Base-by-base conservation (phyloP, 768 basidiomycete species). In the Lentinula detonsa region DNA sequence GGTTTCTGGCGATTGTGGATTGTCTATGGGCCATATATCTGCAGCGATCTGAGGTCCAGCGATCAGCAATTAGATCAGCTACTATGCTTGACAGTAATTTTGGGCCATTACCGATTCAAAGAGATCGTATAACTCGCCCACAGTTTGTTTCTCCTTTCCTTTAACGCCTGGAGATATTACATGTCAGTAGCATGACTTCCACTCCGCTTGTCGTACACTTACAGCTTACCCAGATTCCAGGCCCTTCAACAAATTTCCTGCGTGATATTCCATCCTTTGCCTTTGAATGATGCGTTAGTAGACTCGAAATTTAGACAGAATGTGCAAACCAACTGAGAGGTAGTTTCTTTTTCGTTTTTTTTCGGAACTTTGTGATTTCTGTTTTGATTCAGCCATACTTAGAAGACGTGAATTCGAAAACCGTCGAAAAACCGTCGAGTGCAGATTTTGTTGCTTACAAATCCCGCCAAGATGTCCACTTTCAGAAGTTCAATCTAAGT, bases 211-310 rank as follows among this genome's bases (percentile, higher is more conserved):
- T 43, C 21, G 13, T 57, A 15, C 45, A 69, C 79, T 67, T 68
- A 78, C 90, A 93, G 67, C 86, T 91, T 9, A 85, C 88, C 91
- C 92, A 94, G 18, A 94, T 74, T 16, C 92, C 91, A 18, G 92
- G 92, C 8, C 92, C 92, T 62, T 90, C 88, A 61, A 93, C 81
- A 28, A 76, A 72, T 46, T 81, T 74, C 70, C 84, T 90, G 21
- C 74, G 79, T 86, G 86, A 80, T 2, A 83, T 83, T 5, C 88
- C 88, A 66, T 89, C 86, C 88, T 90, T 64, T 10, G 42, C 48
- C 54, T 18, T 40, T 37, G 8, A 4, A 13, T 56, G 15, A 18
- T 0, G 18, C 15, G 28, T 45, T 5, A 45, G 43, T 46, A 46
- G 8, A n/a, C 2, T 43, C 43, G 13, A 1, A 46, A 57, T 28